These are phyloP conservation scores for Populus nigra DNA, from an alignment of 345 rosid species.

Conservation along the genomic window DNA sequence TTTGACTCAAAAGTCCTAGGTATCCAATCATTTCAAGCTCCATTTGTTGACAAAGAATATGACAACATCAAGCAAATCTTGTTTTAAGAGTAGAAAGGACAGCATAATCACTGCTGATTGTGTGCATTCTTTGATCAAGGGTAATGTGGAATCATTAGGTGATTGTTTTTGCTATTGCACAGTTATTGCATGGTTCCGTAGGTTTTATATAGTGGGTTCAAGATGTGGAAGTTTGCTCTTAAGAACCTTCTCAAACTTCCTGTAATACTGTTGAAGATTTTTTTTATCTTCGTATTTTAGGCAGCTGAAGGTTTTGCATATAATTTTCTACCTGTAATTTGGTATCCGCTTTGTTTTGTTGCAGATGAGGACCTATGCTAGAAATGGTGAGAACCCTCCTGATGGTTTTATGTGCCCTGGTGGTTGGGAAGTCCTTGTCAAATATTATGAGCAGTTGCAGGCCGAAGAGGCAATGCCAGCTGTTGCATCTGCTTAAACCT, in stretches of 20 bases:
- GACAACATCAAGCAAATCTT: background rate
- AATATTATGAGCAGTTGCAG: conserved; percentile 71
- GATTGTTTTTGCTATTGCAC: background rate
- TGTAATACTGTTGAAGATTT: background rate
- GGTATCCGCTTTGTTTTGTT: background rate
- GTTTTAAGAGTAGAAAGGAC: background rate
- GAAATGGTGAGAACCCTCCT: conserved; percentile 84
- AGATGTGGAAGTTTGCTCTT: background rate
- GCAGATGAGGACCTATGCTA: conserved; percentile 87
- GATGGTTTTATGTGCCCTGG: conserved; percentile 96
- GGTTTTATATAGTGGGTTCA: background rate
- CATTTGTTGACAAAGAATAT: background rate
- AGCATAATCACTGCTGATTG: background rate
- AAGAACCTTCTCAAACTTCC: background rate
- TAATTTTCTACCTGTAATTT: background rate
- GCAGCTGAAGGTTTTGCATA: background rate
- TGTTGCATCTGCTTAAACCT: conserved; percentile 33
- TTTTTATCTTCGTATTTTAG: background rate
- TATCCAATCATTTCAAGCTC: background rate
- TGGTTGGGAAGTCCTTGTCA: conserved; percentile 91
- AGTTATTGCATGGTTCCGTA: background rate
- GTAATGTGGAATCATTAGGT: background rate
- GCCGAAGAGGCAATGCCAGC: conserved; percentile 45
- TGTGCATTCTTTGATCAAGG: background rate
- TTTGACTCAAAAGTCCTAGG: background rate